phyloP scores from a whole-genome alignment of 257 asterid species.

The Ehretia macrophylla region DNA sequence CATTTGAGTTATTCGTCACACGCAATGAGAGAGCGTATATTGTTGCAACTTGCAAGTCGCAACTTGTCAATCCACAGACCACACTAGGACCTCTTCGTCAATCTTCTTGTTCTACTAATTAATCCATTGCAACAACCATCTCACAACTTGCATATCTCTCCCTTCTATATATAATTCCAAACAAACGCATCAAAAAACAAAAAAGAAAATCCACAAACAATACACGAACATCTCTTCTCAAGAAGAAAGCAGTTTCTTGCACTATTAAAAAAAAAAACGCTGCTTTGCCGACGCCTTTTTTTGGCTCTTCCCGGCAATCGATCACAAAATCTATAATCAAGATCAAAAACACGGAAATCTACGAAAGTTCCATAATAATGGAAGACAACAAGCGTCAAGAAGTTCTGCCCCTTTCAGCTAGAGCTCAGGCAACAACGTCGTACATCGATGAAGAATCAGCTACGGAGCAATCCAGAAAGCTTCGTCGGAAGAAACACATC shows the following conservation, averaged over 20 bases:
- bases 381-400: background rate
- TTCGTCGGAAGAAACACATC: background rate
- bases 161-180: background rate
- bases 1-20: no score
- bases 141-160: background rate
- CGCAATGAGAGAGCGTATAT: no score
- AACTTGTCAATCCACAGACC: background rate
- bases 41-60: background rate
- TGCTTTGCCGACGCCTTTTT: no score
- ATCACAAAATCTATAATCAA: no score
- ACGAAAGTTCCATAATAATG: no score
- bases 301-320: no score
- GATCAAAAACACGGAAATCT: no score
- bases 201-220: no score
- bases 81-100: background rate
- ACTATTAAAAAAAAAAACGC: no score
- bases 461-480: background rate
- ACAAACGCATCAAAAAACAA: background rate
- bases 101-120: background rate
- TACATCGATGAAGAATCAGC: slow-evolving; percentile 3
- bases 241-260: no score
- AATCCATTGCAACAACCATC: background rate
- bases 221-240: background rate
- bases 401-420: background rate
- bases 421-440: background rate